Evolutionary conservation across 352 stramenopile genomes (phyloP), one percentile per base, ranked within the genome.

Genomic region (Phytophthora foliorum): DNA sequence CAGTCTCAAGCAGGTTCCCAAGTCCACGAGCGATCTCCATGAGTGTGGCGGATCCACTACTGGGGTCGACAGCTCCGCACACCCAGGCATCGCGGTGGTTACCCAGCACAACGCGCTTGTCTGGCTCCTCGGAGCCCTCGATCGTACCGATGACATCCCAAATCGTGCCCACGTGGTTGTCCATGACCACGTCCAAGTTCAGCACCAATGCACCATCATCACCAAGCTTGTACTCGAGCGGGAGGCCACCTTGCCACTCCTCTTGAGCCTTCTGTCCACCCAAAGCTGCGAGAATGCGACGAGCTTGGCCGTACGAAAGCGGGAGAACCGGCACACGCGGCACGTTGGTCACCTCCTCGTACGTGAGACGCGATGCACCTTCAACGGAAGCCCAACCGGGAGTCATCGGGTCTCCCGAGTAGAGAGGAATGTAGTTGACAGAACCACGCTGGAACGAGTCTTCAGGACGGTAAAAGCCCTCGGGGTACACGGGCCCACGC

Each of bases 71-170:
- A 4, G 84, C 88, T 17, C 86, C 88, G 53, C 86, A 93, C 3
- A 94, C 80, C 88, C 88, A 95, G 3, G 86, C 88, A 63, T 95
- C 88, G 10, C 88, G 73, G 55, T 95, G 88, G 68, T 94, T 95
- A 21, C 86, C 82, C 5, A 93, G 50, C n/a, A 94, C 44, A 0
- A 92, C 73, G 2, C 24, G 50, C 16, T 89, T 71, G 21, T 93
- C 84, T 0, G 84, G 71, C 16, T 82, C 63, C 7, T 72, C 63
- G 0, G 48, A 39, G 14, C 83, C 88, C 9, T 87, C 63, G 58
- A 97, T 92, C 75, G 63, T 71, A 4, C 63, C 63, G 19, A 71
- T 71, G n/a, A 71, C 63, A 31, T 72, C 63, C 63, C 63, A 95
- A 51, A 97, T 92, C 10, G 78, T 66, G 1, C 74, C 77, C 2